phyloP scores from a whole-genome alignment of 1,284 basidiomycete species.

The Quambalaria eucalypti region DNA sequence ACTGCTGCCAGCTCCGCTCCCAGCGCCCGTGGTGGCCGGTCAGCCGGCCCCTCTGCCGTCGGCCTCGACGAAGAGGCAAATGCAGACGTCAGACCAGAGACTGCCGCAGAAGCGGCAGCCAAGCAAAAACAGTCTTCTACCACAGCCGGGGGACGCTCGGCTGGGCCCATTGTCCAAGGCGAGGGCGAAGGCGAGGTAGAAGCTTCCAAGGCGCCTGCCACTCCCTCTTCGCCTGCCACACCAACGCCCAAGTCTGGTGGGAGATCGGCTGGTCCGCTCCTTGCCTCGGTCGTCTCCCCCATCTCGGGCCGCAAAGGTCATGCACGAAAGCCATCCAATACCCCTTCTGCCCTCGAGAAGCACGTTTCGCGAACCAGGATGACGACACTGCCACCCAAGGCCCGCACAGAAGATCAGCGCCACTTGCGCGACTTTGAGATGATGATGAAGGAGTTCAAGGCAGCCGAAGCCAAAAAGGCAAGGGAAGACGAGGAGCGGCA shows the following conservation, averaged over 20 bases:
- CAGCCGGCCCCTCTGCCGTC: neutral
- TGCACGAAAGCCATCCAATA: constrained; percentile 46
- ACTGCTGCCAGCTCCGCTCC: neutral
- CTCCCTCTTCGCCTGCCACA: neutral
- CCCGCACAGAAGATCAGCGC: constrained; percentile 66
- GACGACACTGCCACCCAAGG: constrained; percentile 73
- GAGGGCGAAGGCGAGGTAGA: neutral
- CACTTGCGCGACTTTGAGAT: constrained; percentile 79
- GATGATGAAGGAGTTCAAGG: constrained; percentile 65
- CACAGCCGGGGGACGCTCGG: neutral
- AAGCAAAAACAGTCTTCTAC: neutral
- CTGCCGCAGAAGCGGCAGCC: neutral
- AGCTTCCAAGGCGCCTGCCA: neutral
- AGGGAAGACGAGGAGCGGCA: constrained; percentile 22
- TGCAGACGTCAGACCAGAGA: neutral
- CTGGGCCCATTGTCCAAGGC: neutral
- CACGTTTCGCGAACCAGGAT: constrained; percentile 57
- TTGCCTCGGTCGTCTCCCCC: neutral
- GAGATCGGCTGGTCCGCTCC: neutral
- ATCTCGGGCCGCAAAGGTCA: neutral
- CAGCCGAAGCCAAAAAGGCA: constrained; percentile 19
- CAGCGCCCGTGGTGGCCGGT: neutral
- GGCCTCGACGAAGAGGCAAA: neutral
- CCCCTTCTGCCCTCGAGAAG: constrained; percentile 47
- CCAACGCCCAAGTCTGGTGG: neutral